Evolutionary conservation across 2,329 filamentous ascomycete genomes (phyloP), one percentile per base, ranked within the genome.

Genomic region (Fusarium sp.): DNA sequence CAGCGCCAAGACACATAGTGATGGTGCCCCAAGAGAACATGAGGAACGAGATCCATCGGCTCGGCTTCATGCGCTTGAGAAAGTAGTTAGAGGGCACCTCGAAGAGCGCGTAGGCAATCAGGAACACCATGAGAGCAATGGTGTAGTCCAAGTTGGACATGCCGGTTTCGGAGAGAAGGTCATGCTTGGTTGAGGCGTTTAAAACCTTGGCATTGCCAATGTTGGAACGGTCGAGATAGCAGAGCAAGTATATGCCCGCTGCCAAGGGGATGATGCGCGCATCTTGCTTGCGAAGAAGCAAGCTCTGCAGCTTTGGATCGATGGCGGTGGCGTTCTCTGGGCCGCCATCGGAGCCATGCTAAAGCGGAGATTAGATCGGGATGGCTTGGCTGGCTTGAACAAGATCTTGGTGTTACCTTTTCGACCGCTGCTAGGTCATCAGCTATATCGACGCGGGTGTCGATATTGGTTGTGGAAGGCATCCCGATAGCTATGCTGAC

Each of bases 71-170:
- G 10, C 81, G 83, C 60, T 88, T 86, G 10, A 89, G 84, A 0
- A 88, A 80, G 52, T 84, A 84, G 11, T 83, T 83, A 10, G 85
- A 83, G 0, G 85, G 84, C 33, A 86, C 84, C 64, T 87, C 84
- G 9, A 84, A 84, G 37, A 84, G 83, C 1, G 92, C 86, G 79
- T 96, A 96, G 1, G 92, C 75, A n/a, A 78, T 77, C 11, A 78
- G 74, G 27, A 78, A 79, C 3, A 79, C 73, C 54, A 81, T 82
- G 16, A 90, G 84, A 3, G 77, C 75, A 16, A 89, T 83, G 80
- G 92, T 92, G 81, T 92, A 94, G 78, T 92, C 85, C 22, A 85
- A 84, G 20, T 63, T 67, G 14, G 73, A 71, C 72, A 80, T 79
- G 33, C 85, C 83, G 11, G 93, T 84, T 68, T 92, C 90, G 1